Evolutionary conservation across 345 rosid genomes (phyloP), one percentile per base, ranked within the genome.

Genomic region (Eucalyptus tenuipes): DNA sequence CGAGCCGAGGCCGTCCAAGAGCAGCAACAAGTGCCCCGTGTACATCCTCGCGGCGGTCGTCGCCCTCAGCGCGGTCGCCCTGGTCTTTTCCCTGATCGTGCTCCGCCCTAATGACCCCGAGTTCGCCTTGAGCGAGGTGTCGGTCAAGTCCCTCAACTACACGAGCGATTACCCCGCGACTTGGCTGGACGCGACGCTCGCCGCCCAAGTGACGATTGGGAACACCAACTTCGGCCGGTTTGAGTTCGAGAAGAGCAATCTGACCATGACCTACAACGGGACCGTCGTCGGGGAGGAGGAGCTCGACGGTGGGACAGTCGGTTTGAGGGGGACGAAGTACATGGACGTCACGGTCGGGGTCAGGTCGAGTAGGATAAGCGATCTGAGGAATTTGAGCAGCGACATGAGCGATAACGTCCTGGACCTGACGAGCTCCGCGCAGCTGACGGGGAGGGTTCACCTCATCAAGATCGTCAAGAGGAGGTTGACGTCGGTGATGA

Each of bases 201-300:
- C 55, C 14, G 89, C 50, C 4, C 55, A 27, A 9, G 13, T 66
- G 64, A 71, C 50, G 7, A 31, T 91, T 40, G 37, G 48, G 87
- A 91, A 91, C 90, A 33, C 55, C n/a, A 91, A 91, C 88, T 90
- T 90, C 33, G 91, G 91, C 9, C 42, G 84, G 50, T 90, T 88
- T 84, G 89, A 88, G 49, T 86, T 22, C 33, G 80, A 86, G 37
- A 89, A 48, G 61, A 16, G 86, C 88, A 86, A 80, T 8, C 68
- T 86, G 17, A 61, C 52, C 29, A 33, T 91, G 44, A 47, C 42
- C 22, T 91, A 85, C 86, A 61, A 52, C 3, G 90, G 89, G 12
- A 37, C 53, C 3, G 13, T 68, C 14, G 33, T 89, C 8, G 90
- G 89, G n/a, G 87, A 71, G 85, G 33, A n/a, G 50, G 85, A 16